Evolutionary conservation across 2,329 filamentous ascomycete genomes (phyloP).

Genomic region (Alternaria alternata): DNA sequence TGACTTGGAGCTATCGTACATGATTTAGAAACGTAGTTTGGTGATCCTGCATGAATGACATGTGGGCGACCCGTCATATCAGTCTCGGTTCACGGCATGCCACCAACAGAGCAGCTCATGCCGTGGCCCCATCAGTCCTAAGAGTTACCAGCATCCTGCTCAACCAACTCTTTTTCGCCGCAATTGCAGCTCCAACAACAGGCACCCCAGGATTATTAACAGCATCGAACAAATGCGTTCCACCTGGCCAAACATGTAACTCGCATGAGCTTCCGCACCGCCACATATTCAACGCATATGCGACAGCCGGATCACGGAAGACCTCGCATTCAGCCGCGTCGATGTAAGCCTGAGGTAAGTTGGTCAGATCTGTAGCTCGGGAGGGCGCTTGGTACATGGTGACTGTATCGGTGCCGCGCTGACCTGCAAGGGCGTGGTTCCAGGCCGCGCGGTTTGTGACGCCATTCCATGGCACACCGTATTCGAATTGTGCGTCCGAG

Average conservation of each 20-base stretch:
- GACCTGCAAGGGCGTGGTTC: slow-evolving; percentile 19
- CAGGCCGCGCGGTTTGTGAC: slow-evolving; percentile 16
- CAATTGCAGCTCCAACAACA: slow-evolving; percentile 17
- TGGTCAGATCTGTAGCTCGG: slow-evolving; percentile 21
- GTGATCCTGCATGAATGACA: no score
- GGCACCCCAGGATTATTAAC: slow-evolving; percentile 17
- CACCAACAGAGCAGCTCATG: no score
- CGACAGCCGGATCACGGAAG: slow-evolving; percentile 26
- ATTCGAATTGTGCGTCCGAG: slow-evolving; percentile 27
- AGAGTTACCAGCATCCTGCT: no score
- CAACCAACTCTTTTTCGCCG: neutral
- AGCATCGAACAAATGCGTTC: slow-evolving; percentile 21
- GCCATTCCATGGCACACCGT: slow-evolving; percentile 21
- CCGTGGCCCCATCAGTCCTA: no score
- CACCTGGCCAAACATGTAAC: slow-evolving; percentile 29
- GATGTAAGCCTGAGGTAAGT: slow-evolving; percentile 26
- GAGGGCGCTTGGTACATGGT: slow-evolving; percentile 23
- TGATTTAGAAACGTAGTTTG: no score
- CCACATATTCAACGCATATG: slow-evolving; percentile 27
- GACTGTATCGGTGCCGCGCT: slow-evolving; percentile 16
- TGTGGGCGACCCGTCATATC: accelerated
- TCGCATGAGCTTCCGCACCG: slow-evolving; percentile 28
- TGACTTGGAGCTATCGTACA: no score
- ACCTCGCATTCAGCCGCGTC: slow-evolving; percentile 32
- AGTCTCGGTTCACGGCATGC: accelerated